Evolutionary conservation across 441 rosid genomes (phyloP).

Genomic region (Viola pubescens): DNA sequence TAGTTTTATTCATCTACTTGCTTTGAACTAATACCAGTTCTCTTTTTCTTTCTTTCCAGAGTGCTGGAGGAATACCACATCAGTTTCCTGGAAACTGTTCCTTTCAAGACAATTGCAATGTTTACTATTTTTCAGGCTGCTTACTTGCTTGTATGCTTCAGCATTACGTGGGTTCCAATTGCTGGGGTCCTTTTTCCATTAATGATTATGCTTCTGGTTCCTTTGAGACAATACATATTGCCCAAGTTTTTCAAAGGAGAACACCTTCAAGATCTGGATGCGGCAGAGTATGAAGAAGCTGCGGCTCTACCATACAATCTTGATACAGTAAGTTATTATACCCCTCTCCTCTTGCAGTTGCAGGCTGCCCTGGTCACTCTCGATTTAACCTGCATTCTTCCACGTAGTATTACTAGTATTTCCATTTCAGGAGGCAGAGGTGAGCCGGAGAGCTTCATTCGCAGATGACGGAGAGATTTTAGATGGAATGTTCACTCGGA

Average conservation of each 20-base stretch:
- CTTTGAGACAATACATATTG: conserved; percentile 58
- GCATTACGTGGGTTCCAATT: conserved; percentile 70
- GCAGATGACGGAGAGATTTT: conserved; percentile 48
- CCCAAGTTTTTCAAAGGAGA: conserved; percentile 55
- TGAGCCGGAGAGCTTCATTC: conserved; percentile 27
- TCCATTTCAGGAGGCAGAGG: conserved; percentile 37
- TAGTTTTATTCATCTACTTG: conserved; percentile 1
- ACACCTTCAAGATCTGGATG: conserved; percentile 70
- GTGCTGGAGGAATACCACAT: conserved; percentile 56
- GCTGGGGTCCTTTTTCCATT: conserved; percentile 72
- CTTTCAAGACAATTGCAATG: conserved; percentile 52
- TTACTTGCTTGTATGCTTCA: conserved; percentile 61
- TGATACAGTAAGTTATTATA: conserved; percentile 36
- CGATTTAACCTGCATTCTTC: not conserved
- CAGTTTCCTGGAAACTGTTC: conserved; percentile 58
- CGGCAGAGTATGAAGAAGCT: conserved; percentile 66
- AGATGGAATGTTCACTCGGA: conserved; percentile 55
- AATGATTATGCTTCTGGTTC: conserved; percentile 68
- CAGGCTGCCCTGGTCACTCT: not conserved
- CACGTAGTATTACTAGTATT: not conserved
- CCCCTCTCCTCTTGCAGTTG: conserved; percentile 8
- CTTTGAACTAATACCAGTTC: not conserved
- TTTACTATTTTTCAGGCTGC: conserved; percentile 59
- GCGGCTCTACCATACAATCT: conserved; percentile 44
- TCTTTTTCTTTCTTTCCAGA: conserved; percentile 27